A percentile compares a stretch with the other conserved stretches of the same genome.
phyloP scores from a whole-genome alignment of 495 filamentous ascomycete species.

The Aspergillus biplanus region DNA sequence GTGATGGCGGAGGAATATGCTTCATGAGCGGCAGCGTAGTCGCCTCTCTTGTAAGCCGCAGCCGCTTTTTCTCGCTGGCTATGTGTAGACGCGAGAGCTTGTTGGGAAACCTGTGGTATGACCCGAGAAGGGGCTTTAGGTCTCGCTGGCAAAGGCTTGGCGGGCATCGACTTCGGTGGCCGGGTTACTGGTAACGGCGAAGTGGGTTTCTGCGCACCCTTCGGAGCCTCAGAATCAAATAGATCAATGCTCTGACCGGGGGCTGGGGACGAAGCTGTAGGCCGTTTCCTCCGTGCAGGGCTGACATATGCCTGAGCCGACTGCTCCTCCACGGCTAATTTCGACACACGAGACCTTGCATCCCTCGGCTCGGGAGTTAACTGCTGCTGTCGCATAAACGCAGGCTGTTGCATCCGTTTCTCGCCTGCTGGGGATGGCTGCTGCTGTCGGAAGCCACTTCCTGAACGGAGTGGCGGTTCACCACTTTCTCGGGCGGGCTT shows the following conservation, averaged over 20 bases:
- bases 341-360: conserved; percentile 64
- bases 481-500: conserved; percentile 28
- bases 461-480: conserved; percentile 25
- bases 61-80: conserved; percentile 78
- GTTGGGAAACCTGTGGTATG: conserved; percentile 68
- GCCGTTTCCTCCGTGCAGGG: conserved; percentile 78
- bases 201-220: conserved; percentile 33
- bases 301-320: conserved; percentile 85
- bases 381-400: conserved; percentile 47
- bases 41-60: conserved; percentile 89
- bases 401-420: conserved; percentile 35
- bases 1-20: conserved; percentile 77
- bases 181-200: conserved; percentile 35
- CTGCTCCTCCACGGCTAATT: conserved; percentile 78
- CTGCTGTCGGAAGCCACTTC: conserved; percentile 35
- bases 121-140: conserved; percentile 59
- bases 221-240: conserved; percentile 52
- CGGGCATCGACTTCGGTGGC: conserved; percentile 30
- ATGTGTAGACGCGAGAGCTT: conserved; percentile 71
- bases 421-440: conserved; percentile 47
- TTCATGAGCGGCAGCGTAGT: conserved; percentile 83
- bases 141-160: conserved; percentile 46
- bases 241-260: conserved; percentile 60
- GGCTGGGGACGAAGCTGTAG: conserved; percentile 47
- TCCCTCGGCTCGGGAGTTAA: conserved; percentile 44